Percentiles rank a stretch among this genome's conserved stretches.
Evolutionary conservation across 2,329 filamentous ascomycete genomes (phyloP).

Genomic region (Penicillium aurantiogriseum): DNA sequence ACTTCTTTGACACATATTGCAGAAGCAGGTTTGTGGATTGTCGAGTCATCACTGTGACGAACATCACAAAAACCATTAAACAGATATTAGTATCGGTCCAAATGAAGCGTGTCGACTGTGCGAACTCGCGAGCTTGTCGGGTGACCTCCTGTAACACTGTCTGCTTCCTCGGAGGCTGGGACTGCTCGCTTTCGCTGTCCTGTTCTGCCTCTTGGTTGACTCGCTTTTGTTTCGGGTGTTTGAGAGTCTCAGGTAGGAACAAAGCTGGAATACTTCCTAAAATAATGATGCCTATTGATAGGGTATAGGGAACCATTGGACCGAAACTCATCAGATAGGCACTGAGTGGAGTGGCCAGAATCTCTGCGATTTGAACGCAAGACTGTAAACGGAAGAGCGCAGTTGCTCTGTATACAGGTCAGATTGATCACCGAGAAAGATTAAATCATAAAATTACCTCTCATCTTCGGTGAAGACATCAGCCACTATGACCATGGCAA

Average conservation of each 20-base stretch:
- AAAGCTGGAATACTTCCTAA: slow-evolving; percentile 9
- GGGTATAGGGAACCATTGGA: slow-evolving; percentile 24
- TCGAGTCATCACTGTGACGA: slow-evolving; percentile 24
- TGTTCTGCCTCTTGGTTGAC: not conserved
- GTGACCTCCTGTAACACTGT: slow-evolving; percentile 10
- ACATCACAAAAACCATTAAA: slow-evolving; percentile 22
- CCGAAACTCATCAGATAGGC: slow-evolving; percentile 28
- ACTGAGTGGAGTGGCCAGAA: slow-evolving; percentile 29
- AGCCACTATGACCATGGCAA: slow-evolving; percentile 27
- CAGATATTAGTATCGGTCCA: slow-evolving; percentile 23
- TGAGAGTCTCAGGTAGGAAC: slow-evolving; percentile 26
- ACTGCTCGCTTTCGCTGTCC: not conserved
- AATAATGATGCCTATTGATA: slow-evolving; percentile 15
- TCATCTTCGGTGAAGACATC: slow-evolving; percentile 32
- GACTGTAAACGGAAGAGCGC: slow-evolving; percentile 26
- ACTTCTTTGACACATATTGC: slow-evolving; percentile 33
- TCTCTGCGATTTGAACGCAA: slow-evolving; percentile 23
- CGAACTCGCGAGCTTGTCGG: slow-evolving; percentile 19
- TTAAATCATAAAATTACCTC: slow-evolving; percentile 17
- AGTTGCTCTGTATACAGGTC: slow-evolving; percentile 19
- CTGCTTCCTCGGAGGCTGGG: slow-evolving; percentile 6
- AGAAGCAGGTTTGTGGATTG: slow-evolving; percentile 26
- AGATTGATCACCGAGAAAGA: not conserved
- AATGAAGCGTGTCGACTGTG: slow-evolving; percentile 25
- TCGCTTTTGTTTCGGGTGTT: slow-evolving; percentile 14